These are phyloP conservation scores for Mucor racemosus DNA, from an alignment of 371 early-diverging fungal genomes.

Conservation along the genomic window DNA sequence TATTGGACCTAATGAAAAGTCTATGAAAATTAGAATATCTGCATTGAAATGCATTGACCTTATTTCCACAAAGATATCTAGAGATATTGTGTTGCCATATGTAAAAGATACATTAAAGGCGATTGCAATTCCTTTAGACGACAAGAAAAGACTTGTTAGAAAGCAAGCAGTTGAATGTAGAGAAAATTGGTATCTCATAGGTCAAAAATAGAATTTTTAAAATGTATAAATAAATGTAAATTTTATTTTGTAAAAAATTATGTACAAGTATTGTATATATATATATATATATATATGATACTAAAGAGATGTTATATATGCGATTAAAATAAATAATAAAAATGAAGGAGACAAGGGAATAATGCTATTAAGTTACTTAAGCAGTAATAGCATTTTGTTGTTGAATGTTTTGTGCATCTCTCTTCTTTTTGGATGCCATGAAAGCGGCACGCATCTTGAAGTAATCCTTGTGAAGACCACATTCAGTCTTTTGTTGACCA, in stretches of 20 bases:
- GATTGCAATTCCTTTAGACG: conserved; percentile 73
- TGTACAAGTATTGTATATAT: conserved; percentile 1
- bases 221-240: neutral
- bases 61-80: conserved; percentile 65
- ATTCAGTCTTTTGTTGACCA: conserved; percentile 89
- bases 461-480: conserved; percentile 95
- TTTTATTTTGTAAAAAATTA: neutral
- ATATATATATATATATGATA: neutral
- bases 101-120: conserved; percentile 64
- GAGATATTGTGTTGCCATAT: conserved; percentile 62
- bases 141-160: conserved; percentile 86
- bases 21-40: conserved; percentile 62
- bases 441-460: conserved; percentile 85
- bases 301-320: neutral
- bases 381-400: conserved; percentile 9
- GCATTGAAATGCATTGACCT: conserved; percentile 74
- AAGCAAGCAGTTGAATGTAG: conserved; percentile 85
- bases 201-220: conserved; percentile 1
- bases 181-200: conserved; percentile 74
- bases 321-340: neutral
- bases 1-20: conserved; percentile 31
- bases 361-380: neutral
- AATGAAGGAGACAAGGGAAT: neutral
- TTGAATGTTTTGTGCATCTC: conserved; percentile 21
- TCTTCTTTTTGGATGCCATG: conserved; percentile 55